Evolutionary conservation across 73 alveolate species (phyloP).

Genomic region (Paramecium tetraurelia): DNA sequence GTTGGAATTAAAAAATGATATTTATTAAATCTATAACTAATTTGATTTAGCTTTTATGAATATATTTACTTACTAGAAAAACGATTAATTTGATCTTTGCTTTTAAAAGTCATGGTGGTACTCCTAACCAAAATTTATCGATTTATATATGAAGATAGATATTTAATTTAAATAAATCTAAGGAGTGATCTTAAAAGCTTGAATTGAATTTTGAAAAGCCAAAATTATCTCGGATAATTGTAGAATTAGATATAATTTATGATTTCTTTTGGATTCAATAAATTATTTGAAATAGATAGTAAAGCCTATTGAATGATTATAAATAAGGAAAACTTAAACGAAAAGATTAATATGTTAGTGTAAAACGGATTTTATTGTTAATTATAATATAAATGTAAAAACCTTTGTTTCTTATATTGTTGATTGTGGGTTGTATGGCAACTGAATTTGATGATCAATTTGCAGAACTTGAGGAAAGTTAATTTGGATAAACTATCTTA

Average conservation of each 20-base stretch:
- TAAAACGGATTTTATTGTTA: constrained; percentile 23
- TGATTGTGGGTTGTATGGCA: background rate
- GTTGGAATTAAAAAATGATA: background rate
- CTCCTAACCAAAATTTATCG: too few species aligned
- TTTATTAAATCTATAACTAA: background rate
- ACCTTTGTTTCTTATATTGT: background rate
- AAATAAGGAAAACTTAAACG: background rate
- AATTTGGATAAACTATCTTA: constrained; percentile 41
- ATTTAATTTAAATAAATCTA: too few species aligned
- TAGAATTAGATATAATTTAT: background rate
- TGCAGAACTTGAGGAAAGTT: background rate
- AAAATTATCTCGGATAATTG: background rate
- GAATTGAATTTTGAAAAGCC: background rate
- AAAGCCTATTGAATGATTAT: background rate
- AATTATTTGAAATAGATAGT: background rate
- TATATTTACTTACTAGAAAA: background rate
- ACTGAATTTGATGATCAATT: background rate
- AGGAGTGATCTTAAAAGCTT: background rate
- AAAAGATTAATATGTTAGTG: background rate
- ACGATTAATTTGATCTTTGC: background rate
- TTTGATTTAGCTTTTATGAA: background rate
- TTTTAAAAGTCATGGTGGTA: too few species aligned
- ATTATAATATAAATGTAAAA: background rate
- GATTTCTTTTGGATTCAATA: background rate
- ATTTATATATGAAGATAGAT: too few species aligned